Conservation (phyloP, 1,284 basidiomycete species). For the Caloboletus inedulis region DNA sequence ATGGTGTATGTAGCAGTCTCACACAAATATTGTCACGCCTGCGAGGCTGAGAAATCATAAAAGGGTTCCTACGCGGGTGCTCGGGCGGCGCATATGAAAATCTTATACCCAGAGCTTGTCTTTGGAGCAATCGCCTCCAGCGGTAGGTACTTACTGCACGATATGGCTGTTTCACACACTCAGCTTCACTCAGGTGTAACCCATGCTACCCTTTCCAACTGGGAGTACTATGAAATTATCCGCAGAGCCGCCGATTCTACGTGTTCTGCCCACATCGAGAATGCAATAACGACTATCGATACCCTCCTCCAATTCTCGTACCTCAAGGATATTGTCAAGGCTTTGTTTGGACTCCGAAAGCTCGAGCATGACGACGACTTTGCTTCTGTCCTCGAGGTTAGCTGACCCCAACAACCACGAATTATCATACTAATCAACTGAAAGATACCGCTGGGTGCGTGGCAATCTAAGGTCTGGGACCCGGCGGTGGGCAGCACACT, state of each 20-base stretch:
- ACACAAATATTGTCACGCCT: neutral
- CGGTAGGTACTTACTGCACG: slow-evolving; percentile 44
- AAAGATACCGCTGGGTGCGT: slow-evolving; percentile 46
- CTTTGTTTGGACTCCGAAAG: slow-evolving; percentile 67
- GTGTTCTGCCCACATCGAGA: slow-evolving; percentile 71
- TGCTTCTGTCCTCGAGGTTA: slow-evolving; percentile 61
- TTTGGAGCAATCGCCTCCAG: slow-evolving; percentile 91
- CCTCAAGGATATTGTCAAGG: slow-evolving; percentile 54
- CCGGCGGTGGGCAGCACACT: slow-evolving; percentile 55
- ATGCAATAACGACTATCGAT: slow-evolving; percentile 64
- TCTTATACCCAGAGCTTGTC: slow-evolving; percentile 84
- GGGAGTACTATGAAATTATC: slow-evolving; percentile 89
- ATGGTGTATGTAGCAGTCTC: slow-evolving; percentile 68
- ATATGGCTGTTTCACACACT: neutral
- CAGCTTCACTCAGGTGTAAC: slow-evolving; percentile 52
- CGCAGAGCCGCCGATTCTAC: slow-evolving; percentile 67
- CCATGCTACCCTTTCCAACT: slow-evolving; percentile 69
- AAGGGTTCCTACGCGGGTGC: slow-evolving; percentile 91
- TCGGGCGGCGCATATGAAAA: slow-evolving; percentile 88
- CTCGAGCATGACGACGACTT: slow-evolving; percentile 79
- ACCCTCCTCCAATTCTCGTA: slow-evolving; percentile 47
- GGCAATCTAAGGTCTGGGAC: slow-evolving; percentile 78
- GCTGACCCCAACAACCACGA: slow-evolving; percentile 10
- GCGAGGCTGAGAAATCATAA: slow-evolving; percentile 6
- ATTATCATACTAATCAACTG: neutral